Evolutionary conservation across 108 stramenopile genomes (phyloP).

Genomic region (Fistulifera pelliculosa): DNA sequence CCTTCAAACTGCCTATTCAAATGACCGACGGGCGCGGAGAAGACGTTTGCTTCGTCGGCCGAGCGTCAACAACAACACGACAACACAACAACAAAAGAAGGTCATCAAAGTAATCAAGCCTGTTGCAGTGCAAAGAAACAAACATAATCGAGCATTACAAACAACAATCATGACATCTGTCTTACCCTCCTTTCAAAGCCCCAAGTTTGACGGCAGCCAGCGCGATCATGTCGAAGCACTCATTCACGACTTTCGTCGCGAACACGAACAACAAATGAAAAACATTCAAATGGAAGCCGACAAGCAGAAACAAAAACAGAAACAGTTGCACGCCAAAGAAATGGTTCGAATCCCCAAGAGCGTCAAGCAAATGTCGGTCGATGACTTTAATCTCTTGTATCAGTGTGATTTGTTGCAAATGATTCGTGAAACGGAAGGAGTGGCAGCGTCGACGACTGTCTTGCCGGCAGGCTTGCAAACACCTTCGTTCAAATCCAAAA

Average conservation of each 20-base stretch:
- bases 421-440: conserved; percentile 16
- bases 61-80: background rate
- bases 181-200: background rate
- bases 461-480: background rate
- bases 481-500: conserved; percentile 4
- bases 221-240: conserved; percentile 22
- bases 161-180: background rate
- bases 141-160: background rate
- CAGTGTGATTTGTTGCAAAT: conserved; percentile 36
- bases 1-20: conserved; percentile 1
- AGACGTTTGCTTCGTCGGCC: background rate
- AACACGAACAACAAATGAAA: conserved; percentile 17
- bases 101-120: background rate
- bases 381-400: conserved; percentile 54
- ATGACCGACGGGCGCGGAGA: no score
- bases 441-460: conserved; percentile 35
- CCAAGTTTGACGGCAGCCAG: conserved; percentile 19
- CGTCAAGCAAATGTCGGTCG: conserved; percentile 46
- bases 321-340: conserved; percentile 17
- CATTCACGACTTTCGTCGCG: conserved; percentile 24
- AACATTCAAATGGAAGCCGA: conserved; percentile 18
- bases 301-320: conserved; percentile 23
- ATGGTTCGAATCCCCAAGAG: conserved; percentile 40
- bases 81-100: background rate
- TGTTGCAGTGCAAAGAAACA: background rate